Conservation (phyloP, 1,284 basidiomycete species). For the Chiua sp. region DNA sequence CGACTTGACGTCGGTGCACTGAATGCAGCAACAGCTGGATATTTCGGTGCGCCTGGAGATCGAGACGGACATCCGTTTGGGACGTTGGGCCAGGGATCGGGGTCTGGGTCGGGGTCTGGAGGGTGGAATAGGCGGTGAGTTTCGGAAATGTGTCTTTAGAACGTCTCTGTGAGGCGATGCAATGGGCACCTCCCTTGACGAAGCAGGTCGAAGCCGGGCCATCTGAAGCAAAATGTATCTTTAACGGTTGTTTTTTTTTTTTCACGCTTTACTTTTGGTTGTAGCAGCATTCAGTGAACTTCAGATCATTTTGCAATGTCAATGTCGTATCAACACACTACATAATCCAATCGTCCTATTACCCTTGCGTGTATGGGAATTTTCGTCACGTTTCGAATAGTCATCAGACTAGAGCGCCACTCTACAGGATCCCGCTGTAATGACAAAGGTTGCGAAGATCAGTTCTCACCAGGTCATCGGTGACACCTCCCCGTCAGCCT, state of each 20-base stretch:
- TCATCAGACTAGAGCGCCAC: too few species aligned
- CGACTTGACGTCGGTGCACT: slow-evolving; percentile 18
- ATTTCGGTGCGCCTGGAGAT: slow-evolving; percentile 28
- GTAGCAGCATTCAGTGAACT: slow-evolving; percentile 1
- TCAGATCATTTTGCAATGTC: neutral
- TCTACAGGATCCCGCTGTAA: too few species aligned
- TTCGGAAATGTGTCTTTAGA: too few species aligned
- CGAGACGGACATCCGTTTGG: slow-evolving; percentile 12
- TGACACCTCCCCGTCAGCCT: too few species aligned
- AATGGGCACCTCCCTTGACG: too few species aligned
- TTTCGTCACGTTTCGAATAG: too few species aligned
- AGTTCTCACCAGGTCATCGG: too few species aligned
- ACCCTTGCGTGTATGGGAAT: too few species aligned
- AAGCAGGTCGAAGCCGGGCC: too few species aligned
- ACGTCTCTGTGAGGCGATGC: too few species aligned
- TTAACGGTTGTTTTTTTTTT: neutral
- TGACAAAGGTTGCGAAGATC: too few species aligned
- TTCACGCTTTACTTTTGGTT: neutral
- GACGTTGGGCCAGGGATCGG: slow-evolving; percentile 1
- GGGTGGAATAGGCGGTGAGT: slow-evolving; percentile 24
- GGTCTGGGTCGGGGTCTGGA: neutral
- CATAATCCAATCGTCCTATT: too few species aligned
- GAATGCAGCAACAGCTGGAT: slow-evolving; percentile 18
- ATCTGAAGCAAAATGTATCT: neutral
- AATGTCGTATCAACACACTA: neutral